Evolutionary conservation across 2,329 filamentous ascomycete genomes (phyloP), one percentile per base, ranked within the genome.

Genomic region (Botrytis tulipae): DNA sequence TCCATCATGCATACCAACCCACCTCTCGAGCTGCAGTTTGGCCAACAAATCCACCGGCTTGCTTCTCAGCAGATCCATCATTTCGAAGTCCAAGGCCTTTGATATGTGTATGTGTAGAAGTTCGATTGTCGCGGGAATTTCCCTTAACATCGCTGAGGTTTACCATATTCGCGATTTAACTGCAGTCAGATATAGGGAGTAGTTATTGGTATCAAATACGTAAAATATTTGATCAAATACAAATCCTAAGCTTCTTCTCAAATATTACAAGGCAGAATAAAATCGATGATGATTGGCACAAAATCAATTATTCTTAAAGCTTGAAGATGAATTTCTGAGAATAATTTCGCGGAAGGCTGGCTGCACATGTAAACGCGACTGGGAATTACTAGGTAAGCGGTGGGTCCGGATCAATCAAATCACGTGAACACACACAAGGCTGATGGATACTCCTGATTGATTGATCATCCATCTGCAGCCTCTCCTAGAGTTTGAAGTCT

Each of bases 71-170:
- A 70, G 89, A 91, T 76, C 96, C 96, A 90, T 97, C 93, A 68
- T 89, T 82, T 81, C 93, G 93, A 78, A 99, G 85, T 29, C 96
- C 96, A 59, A 99, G 87, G 70, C 96, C 96, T 83, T 94, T 97
- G 88, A 99, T 99, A 84, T 99, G 96, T 71, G 95, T 98, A 84
- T 99, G 96, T 79, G 95, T 93, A 75, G 96, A 95, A 66, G 96
- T 99, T 82, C 96, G 91, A 85, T 97, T 96, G 84, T 98, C 95
- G 86, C 96, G 94, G 86, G 91, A 91, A 85, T 94, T 95, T 86
- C 92, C 92, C 87, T 97, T 97, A 81, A 97, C 93, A 86, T 97
- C 94, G 86, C 93, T 97, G 84, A 96, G 94, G 83, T 94, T 92
- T 79, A 95, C 93, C 92, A 95, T 95, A 25, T 66, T 66, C 78